Conservation (phyloP, 164 flowering plant genomes). For the Umbilicus rupestris region DNA sequence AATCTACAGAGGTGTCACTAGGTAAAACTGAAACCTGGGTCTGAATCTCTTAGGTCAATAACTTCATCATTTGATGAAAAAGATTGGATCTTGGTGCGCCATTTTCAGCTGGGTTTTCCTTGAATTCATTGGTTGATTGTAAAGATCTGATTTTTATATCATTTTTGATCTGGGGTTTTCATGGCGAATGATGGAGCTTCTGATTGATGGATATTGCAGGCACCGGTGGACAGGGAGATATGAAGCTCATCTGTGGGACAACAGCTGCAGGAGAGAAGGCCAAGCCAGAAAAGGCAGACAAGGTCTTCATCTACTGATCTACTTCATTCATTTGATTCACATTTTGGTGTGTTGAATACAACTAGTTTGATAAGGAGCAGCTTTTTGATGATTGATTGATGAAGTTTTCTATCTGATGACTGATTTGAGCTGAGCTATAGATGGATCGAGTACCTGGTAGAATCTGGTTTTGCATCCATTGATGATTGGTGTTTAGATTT, state of each 20-base stretch:
- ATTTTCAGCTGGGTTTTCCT: neutral
- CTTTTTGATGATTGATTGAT: neutral
- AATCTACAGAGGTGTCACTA: constrained; percentile 84
- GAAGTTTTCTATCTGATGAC: neutral
- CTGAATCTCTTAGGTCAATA: neutral
- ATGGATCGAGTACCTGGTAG: neutral
- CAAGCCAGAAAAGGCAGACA: constrained; percentile 94
- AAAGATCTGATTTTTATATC: neutral
- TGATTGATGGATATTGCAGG: constrained; percentile 24
- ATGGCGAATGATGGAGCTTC: too few species aligned
- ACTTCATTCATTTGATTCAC: neutral
- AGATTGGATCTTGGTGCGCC: neutral
- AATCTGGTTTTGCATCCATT: neutral
- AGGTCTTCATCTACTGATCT: constrained; percentile 33
- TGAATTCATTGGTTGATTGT: neutral
- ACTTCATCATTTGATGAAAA: neutral
- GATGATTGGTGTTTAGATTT: neutral
- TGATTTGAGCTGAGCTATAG: neutral
- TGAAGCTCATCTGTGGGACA: constrained; percentile 97
- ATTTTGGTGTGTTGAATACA: neutral
- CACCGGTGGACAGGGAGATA: constrained; percentile 94
- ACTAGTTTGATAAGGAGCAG: too few species aligned
- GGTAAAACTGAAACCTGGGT: constrained; percentile 37
- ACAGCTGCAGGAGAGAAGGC: constrained; percentile 92
- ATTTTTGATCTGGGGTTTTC: constrained; percentile 6